Conservation (phyloP, 108 stramenopile genomes). For the Pseudonitzschia delicatissima region DNA sequence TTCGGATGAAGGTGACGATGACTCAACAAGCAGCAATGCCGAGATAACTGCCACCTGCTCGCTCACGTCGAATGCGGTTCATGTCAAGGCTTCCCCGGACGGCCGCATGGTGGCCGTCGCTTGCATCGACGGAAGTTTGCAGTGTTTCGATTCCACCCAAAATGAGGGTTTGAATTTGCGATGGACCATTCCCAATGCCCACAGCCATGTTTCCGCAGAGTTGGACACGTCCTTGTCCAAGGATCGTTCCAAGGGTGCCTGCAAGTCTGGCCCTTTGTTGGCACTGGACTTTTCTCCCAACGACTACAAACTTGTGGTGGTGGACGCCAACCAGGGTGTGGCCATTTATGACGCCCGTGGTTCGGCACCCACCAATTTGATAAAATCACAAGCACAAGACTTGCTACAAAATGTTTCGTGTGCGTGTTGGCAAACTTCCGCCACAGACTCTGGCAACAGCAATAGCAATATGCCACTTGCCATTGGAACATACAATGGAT, state of each 20-base stretch:
- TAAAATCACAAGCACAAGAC: neutral
- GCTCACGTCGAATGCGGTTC: slow-evolving; percentile 22
- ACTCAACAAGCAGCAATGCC: neutral
- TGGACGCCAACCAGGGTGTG: slow-evolving; percentile 23
- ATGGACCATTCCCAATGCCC: slow-evolving; percentile 43
- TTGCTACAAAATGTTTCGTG: slow-evolving; percentile 18
- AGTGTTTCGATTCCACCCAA: slow-evolving; percentile 48
- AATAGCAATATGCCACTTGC: slow-evolving; percentile 1
- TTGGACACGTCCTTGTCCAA: slow-evolving; percentile 10
- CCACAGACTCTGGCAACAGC: neutral
- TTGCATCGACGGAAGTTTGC: slow-evolving; percentile 52
- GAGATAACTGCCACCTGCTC: slow-evolving; percentile 5
- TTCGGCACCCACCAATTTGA: slow-evolving; percentile 7
- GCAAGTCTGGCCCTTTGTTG: slow-evolving; percentile 47
- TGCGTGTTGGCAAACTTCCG: slow-evolving; percentile 13
- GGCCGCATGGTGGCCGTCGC: slow-evolving; percentile 49
- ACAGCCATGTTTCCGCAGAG: slow-evolving; percentile 36
- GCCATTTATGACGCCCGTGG: slow-evolving; percentile 30
- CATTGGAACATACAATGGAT: slow-evolving; percentile 24
- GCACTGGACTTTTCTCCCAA: slow-evolving; percentile 39
- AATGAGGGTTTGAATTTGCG: slow-evolving; percentile 16
- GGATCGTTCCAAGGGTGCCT: slow-evolving; percentile 33
- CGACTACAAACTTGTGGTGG: slow-evolving; percentile 35
- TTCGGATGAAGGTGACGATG: slow-evolving; percentile 6
- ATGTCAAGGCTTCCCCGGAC: slow-evolving; percentile 38